Evolutionary conservation across 2,329 filamentous ascomycete genomes (phyloP).

Genomic region (Fusarium sp.): DNA sequence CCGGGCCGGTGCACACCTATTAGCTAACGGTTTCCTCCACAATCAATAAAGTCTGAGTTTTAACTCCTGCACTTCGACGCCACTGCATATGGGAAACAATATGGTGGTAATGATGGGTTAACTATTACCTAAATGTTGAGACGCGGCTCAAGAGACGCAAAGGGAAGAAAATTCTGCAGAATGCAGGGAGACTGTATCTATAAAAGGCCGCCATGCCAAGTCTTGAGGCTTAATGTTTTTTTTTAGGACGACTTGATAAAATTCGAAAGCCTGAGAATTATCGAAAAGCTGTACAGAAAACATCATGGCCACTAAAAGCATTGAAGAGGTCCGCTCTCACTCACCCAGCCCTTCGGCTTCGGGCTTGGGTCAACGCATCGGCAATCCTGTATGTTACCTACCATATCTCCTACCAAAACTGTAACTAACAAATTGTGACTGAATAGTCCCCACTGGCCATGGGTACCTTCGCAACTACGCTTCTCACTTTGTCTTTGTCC

Average conservation of each 20-base stretch:
- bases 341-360: not conserved
- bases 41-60: conserved; percentile 3
- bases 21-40: conserved; percentile 34
- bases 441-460: conserved; percentile 41
- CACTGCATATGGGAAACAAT: not conserved
- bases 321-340: conserved; percentile 16
- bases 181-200: not conserved
- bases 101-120: conserved; percentile 6
- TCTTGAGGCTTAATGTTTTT: not conserved
- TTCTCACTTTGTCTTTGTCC: conserved; percentile 43
- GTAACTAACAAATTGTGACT: not conserved
- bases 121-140: conserved; percentile 29
- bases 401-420: rapidly evolving
- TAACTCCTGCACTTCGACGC: conserved; percentile 5
- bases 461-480: conserved; percentile 47
- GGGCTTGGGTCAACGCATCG: not conserved
- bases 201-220: conserved; percentile 21
- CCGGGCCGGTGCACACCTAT: conserved; percentile 25
- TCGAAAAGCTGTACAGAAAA: rapidly evolving
- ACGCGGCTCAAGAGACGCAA: not conserved
- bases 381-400: conserved; percentile 17
- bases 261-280: too few species aligned
- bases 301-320: conserved; percentile 14
- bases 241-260: not conserved
- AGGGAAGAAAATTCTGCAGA: not conserved